Base-by-base conservation (phyloP, 2,329 filamentous ascomycete genomes). In the Berkeleyomyces rouxiae region DNA sequence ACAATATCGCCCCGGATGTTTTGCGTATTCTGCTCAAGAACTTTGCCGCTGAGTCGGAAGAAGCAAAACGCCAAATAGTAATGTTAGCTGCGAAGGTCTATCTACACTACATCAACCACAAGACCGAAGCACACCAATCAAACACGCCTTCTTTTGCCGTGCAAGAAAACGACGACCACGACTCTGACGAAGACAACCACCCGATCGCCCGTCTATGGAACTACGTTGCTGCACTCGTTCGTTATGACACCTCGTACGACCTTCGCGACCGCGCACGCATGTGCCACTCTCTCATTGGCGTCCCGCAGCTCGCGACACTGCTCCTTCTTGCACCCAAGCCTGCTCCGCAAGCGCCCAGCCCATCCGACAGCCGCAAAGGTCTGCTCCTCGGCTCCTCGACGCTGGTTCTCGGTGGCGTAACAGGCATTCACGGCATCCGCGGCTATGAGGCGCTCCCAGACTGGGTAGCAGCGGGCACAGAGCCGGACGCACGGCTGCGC, bases 11-110 rank as follows among this genome's bases (percentile, higher is more conserved):
- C 0, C 85, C 92, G 0, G 93, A 99, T 69, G 90, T 97, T 5
- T 76, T 97, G 42, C 84, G 93, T 6, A 92, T 97, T 51, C 76
- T 99, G 2, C 81, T 90, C 53, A 92, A 90, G 71, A 86, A 85
- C 16, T 99, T 97, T 70, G 78, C 84, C 1, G 83, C 85, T 65
- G 93, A 99, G 74, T 84, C 85, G 1, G 90, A 96, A 70, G 79
- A 85, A 37, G 90, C 90, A 10, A 96, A 95, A 72, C 80, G 90
- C 64, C 93, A 99, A 72, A 95, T 97, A 66, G 80, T 99, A 13
- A 78, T 99, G 0, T 79, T 99, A 2, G 93, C 88, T 5, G 92
- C 93, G n/a, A 97, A 97, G 70, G 90, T 97, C 1, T 97, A 97
- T 70, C 79, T 97, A 13, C 90, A 97, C 69, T 83, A 95, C 70